Conservation (phyloP, 192 early-diverging fungal species). For the Linnemannia hyalina region DNA sequence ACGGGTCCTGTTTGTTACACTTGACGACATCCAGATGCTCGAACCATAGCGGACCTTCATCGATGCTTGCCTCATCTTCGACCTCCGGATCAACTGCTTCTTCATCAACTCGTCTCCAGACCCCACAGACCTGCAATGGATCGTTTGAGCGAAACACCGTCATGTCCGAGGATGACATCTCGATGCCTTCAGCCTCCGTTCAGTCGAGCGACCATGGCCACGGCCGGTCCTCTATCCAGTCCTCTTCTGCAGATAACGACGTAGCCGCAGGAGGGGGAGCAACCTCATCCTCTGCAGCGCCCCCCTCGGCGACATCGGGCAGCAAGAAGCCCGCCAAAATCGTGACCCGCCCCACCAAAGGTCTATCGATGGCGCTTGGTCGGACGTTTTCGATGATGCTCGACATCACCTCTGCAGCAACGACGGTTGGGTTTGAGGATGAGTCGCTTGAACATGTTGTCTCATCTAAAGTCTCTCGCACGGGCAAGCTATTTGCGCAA, state of each 20-base stretch:
- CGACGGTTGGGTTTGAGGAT: background rate
- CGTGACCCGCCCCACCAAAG: background rate
- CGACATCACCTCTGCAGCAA: background rate
- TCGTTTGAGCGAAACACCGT: constrained; percentile 6
- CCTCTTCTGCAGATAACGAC: background rate
- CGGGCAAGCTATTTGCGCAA: constrained; percentile 41
- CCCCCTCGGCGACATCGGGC: too few relatives aligned
- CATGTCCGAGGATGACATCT: constrained; percentile 31
- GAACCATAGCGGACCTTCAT: background rate
- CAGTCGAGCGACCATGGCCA: background rate
- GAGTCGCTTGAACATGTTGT: constrained; percentile 12
- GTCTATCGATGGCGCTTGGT: background rate
- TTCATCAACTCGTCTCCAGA: background rate
- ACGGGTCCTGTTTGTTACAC: background rate
- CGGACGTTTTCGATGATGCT: constrained; percentile 1
- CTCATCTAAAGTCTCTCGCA: constrained; percentile 33
- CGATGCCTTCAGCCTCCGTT: background rate
- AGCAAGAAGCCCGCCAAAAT: constrained; percentile 24
- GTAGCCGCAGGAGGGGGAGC: background rate
- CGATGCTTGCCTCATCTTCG: background rate
- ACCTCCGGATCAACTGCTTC: background rate
- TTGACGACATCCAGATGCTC: background rate
- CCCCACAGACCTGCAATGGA: background rate
- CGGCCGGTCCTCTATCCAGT: background rate
- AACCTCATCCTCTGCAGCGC: background rate